Conservation (phyloP, 164 flowering plant species). For the Platanus orientalis region DNA sequence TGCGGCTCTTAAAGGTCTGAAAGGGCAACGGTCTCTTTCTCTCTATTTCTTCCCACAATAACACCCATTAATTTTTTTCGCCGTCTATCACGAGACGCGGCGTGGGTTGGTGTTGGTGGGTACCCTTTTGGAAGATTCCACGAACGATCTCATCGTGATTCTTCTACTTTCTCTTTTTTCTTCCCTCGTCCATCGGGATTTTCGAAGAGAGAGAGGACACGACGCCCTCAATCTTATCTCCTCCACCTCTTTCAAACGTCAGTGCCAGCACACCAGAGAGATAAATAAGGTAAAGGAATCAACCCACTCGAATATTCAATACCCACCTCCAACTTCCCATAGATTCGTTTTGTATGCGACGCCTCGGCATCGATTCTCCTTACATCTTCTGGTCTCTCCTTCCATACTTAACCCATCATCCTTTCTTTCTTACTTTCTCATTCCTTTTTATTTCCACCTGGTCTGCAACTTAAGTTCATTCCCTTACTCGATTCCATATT, state of each 20-base stretch:
- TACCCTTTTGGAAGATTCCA: slow-evolving; percentile 3
- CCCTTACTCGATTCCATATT: background rate
- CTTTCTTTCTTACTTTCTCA: background rate
- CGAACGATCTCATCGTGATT: slow-evolving; percentile 1
- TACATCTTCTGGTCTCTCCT: slow-evolving; percentile 7
- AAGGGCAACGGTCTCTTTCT: no score
- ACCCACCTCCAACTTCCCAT: background rate
- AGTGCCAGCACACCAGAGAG: slow-evolving; percentile 25
- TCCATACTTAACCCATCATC: background rate
- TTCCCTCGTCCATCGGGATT: slow-evolving; percentile 6
- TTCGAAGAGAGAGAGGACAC: slow-evolving; percentile 10
- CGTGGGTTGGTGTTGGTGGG: no score
- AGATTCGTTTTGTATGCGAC: slow-evolving; percentile 63
- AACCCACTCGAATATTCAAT: slow-evolving; percentile 37
- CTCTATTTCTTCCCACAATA: no score
- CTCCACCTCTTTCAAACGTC: slow-evolving; percentile 15
- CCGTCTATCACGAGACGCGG: no score
- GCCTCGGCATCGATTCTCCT: slow-evolving; percentile 50
- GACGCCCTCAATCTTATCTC: slow-evolving; percentile 23
- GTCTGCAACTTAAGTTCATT: background rate
- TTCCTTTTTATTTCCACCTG: background rate
- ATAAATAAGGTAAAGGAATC: slow-evolving; percentile 9
- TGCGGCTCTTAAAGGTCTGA: no score
- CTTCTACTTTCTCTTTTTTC: background rate
- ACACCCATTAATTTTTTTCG: no score